phyloP scores from a whole-genome alignment of 352 stramenopile species.

The Pythium vanterpoolii region DNA sequence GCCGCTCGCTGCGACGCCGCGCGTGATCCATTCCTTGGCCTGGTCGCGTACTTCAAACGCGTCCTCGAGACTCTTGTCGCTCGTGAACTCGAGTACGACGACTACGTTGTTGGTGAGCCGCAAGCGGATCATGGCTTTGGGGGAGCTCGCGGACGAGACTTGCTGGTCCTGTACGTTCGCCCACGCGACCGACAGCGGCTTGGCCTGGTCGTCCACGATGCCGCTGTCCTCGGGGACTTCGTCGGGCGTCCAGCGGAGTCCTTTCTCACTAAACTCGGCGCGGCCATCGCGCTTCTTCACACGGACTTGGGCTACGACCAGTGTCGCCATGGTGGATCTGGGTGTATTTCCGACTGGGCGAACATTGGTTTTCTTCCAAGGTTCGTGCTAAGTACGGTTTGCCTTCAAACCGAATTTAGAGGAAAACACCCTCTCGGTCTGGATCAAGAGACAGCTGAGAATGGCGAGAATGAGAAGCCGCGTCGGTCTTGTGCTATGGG shows the following conservation, averaged over 20 bases:
- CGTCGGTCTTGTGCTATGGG: slow-evolving; percentile 4
- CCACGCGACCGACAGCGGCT: slow-evolving; percentile 53
- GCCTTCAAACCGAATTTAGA: background rate
- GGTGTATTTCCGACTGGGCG: background rate
- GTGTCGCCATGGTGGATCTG: slow-evolving; percentile 19
- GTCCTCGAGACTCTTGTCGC: slow-evolving; percentile 45
- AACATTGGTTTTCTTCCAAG: background rate
- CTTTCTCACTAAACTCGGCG: slow-evolving; percentile 54
- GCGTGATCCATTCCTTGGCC: slow-evolving; percentile 66
- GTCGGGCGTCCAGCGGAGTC: slow-evolving; percentile 57
- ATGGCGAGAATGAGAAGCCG: background rate
- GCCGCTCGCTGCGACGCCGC: slow-evolving; percentile 42
- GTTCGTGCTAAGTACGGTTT: slow-evolving; percentile 4
- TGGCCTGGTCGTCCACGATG: slow-evolving; percentile 10
- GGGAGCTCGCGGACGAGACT: slow-evolving; percentile 67
- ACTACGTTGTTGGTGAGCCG: slow-evolving; percentile 59
- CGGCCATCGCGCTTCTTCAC: slow-evolving; percentile 80
- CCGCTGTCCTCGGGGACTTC: slow-evolving; percentile 23
- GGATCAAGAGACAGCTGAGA: background rate
- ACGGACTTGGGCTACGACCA: slow-evolving; percentile 57
- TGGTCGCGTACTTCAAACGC: slow-evolving; percentile 68
- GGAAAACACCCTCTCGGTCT: background rate
- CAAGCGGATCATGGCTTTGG: slow-evolving; percentile 82
- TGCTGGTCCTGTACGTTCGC: slow-evolving; percentile 75
- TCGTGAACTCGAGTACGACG: slow-evolving; percentile 71